Evolutionary conservation across 441 rosid species (phyloP).

Genomic region (Bruguiera hainesii): DNA sequence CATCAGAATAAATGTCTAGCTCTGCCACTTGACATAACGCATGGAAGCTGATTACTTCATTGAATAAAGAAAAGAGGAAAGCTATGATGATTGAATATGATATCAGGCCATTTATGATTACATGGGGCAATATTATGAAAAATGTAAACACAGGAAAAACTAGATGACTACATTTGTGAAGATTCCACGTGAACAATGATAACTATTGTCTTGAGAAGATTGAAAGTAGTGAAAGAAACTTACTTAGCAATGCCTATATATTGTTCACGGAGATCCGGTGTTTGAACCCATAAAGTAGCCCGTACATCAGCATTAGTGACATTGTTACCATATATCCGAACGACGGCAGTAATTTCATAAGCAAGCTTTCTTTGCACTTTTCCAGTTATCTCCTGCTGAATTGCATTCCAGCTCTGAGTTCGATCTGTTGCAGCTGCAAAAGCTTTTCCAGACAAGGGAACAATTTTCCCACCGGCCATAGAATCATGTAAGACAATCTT

Average conservation of each 20-base stretch:
- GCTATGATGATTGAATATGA: neutral
- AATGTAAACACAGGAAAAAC: neutral
- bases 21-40: neutral
- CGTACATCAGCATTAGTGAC: constrained; percentile 54
- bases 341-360: constrained; percentile 60
- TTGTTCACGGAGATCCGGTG: constrained; percentile 66
- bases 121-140: neutral
- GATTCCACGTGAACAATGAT: neutral
- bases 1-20: neutral
- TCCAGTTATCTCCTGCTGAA: constrained; percentile 85
- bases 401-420: constrained; percentile 84
- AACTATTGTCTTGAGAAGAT: constrained; percentile 9
- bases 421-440: constrained; percentile 82
- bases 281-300: constrained; percentile 74
- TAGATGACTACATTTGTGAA: neutral
- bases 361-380: constrained; percentile 68
- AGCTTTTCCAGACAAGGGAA: constrained; percentile 59
- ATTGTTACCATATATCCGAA: constrained; percentile 63
- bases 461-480: constrained; percentile 62
- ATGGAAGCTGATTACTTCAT: neutral
- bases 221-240: constrained; percentile 23
- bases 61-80: neutral
- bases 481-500: constrained; percentile 61
- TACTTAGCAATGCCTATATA: constrained; percentile 69
- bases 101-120: neutral